Percentiles rank a stretch among this genome's conserved stretches.
Conservation (phyloP, 148 eudicot genomes). For the Rhododendron henanense region DNA sequence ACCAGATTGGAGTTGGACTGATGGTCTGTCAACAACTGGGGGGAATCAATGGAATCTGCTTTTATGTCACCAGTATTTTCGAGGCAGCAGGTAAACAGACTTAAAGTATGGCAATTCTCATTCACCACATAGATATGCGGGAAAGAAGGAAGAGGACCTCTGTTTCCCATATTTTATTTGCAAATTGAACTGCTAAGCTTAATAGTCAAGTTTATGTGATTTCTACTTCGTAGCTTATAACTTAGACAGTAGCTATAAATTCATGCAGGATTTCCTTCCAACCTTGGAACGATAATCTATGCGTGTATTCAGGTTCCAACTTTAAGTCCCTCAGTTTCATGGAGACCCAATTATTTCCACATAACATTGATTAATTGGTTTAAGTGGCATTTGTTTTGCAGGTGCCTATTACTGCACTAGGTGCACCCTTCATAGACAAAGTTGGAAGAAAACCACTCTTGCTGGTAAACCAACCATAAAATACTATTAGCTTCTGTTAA, state of each 20-base stretch:
- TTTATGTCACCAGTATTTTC: slow-evolving; percentile 74
- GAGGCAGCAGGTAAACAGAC: slow-evolving; percentile 61
- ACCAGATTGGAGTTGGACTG: slow-evolving; percentile 78
- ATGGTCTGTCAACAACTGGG: slow-evolving; percentile 93
- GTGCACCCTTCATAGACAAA: slow-evolving; percentile 68
- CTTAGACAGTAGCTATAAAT: neutral
- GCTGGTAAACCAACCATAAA: slow-evolving; percentile 45
- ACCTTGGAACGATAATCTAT: slow-evolving; percentile 64
- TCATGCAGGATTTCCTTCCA: slow-evolving; percentile 62
- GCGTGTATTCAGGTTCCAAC: slow-evolving; percentile 67
- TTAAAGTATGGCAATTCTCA: neutral
- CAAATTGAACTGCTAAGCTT: neutral
- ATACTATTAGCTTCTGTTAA: neutral
- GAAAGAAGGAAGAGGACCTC: neutral
- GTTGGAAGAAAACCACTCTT: slow-evolving; percentile 86
- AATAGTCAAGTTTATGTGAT: neutral
- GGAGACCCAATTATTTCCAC: neutral
- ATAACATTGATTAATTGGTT: neutral
- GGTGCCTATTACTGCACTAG: slow-evolving; percentile 59
- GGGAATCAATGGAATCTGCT: slow-evolving; percentile 87
- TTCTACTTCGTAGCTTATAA: neutral
- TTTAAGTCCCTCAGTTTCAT: neutral
- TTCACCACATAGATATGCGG: neutral
- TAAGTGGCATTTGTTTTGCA: slow-evolving; percentile 19
- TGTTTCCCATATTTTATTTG: neutral